Evolutionary conservation across 495 filamentous ascomycete species (phyloP), one percentile per base, ranked within the genome.

Genomic region (Gamarada debralockiae): DNA sequence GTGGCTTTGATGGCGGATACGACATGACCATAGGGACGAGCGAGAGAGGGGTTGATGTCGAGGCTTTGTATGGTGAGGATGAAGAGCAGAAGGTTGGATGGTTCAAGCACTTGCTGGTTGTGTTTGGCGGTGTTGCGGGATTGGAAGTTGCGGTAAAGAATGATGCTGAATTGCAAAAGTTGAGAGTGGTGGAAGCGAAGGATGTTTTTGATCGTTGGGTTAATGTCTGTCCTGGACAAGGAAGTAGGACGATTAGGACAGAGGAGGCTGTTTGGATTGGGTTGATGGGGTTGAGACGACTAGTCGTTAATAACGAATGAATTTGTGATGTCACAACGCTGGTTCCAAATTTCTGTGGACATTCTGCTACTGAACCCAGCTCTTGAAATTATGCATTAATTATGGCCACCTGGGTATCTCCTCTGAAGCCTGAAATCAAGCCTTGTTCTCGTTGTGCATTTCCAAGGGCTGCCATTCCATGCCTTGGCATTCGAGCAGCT

Each of bases 201-300:
- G 80, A 85, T 55, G 61, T 89, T 50, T 92, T 92, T 64, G 88
- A 92, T 65, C 68, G 78, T 46, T 91, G 86, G 86, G 74, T 92
- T 15, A 85, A 92, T 62, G 69, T 89, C 1, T 71, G 83, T 55
- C 86, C 86, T 2, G 80, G 80, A 2, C 86, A 91, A 62, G 88
- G 87, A 1, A 89, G 84, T 60, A 71, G 87, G 57, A 87, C 82
- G 1, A 90, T 91, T 50, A 70, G 85, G 59, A 90, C 85, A 3
- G 88, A 91, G 50, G 88, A 92, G 65, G 87, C 87, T 1, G 68
- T 91, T 39, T 85, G 85, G 77, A 73, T 89, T 55, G 84, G 76
- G 1, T 60, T 90, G 67, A 78, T 75, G 54, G 77, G 75, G 1
- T 58, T 89, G 57, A 74, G 78, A 62, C 73, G 68, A 41, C 55